Conservation (phyloP, 805 yeast species). For the Pichia gijzeniarum region DNA sequence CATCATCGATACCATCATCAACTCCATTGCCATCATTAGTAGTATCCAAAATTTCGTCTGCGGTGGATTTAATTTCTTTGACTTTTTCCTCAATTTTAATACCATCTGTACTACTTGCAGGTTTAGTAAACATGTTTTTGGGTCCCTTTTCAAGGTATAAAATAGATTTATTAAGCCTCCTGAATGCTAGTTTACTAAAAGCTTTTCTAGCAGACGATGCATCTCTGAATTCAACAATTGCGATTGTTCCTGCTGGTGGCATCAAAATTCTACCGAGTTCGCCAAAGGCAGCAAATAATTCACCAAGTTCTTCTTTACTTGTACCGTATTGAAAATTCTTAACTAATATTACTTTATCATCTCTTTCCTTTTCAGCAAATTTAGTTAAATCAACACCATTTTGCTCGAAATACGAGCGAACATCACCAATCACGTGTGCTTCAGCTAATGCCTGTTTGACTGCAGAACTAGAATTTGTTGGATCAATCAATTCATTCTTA, state of each 20-base stretch:
- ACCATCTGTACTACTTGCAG: slow-evolving; percentile 37
- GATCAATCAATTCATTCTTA: slow-evolving; percentile 81
- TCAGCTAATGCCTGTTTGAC: slow-evolving; percentile 97
- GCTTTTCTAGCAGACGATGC: slow-evolving; percentile 83
- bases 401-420: slow-evolving; percentile 76
- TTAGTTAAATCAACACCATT: slow-evolving; percentile 79
- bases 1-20: slow-evolving; percentile 17
- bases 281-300: slow-evolving; percentile 75
- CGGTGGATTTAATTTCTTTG: slow-evolving; percentile 40
- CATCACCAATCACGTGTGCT: slow-evolving; percentile 90
- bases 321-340: slow-evolving; percentile 93
- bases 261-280: slow-evolving; percentile 71
- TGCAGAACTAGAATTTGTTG: slow-evolving; percentile 79
- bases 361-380: slow-evolving; percentile 63
- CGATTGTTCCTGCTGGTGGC: slow-evolving; percentile 97
- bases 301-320: slow-evolving; percentile 70
- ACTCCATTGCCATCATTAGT: slow-evolving; percentile 16
- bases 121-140: slow-evolving; percentile 62
- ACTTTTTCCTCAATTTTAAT: slow-evolving; percentile 25
- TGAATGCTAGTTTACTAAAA: slow-evolving; percentile 78
- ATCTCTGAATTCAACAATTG: slow-evolving; percentile 84
- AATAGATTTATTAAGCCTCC: slow-evolving; percentile 81
- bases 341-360: slow-evolving; percentile 73
- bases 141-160: slow-evolving; percentile 95
- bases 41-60: slow-evolving; percentile 37